Conservation (phyloP, 2,329 filamentous ascomycete genomes). For the Paecilomyces variotii region DNA sequence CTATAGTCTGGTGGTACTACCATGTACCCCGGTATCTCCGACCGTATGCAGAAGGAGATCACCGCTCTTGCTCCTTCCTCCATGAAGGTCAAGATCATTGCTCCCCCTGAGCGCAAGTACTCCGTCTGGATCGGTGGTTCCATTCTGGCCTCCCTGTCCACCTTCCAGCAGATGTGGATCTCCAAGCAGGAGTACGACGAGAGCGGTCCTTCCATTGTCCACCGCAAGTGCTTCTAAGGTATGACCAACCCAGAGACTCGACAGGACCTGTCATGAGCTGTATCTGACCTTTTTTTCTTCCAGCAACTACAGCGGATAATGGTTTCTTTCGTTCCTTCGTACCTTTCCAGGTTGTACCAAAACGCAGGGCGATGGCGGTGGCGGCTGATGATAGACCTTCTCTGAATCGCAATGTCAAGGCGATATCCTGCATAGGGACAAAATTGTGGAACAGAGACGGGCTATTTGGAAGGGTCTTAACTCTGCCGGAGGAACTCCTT, state of each 20-base stretch:
- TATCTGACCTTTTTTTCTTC: not conserved
- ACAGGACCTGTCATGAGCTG: not conserved
- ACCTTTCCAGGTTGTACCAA: slow-evolving; percentile 34
- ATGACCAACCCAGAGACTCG: slow-evolving; percentile 2
- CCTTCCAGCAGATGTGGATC: slow-evolving; percentile 99
- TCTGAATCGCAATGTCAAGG: slow-evolving; percentile 33
- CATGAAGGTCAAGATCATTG: slow-evolving; percentile 99
- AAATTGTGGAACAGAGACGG: slow-evolving; percentile 33
- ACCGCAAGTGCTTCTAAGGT: slow-evolving; percentile 99
- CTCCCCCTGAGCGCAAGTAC: slow-evolving; percentile 99
- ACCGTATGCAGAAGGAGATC: slow-evolving; percentile 99
- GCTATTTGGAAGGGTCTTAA: slow-evolving; percentile 16
- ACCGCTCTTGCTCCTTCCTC: slow-evolving; percentile 97
- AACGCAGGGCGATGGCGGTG: slow-evolving; percentile 30
- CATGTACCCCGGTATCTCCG: slow-evolving; percentile 99
- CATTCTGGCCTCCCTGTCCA: slow-evolving; percentile 97
- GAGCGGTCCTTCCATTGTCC: slow-evolving; percentile 97
- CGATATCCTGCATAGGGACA: slow-evolving; percentile 33
- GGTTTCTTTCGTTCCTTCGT: slow-evolving; percentile 29
- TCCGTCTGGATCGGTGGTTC: slow-evolving; percentile 99
- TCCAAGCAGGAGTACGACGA: slow-evolving; percentile 99
- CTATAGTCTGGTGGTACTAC: slow-evolving; percentile 96
- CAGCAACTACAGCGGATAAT: slow-evolving; percentile 10
- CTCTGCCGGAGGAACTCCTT: slow-evolving; percentile 11
- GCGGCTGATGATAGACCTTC: slow-evolving; percentile 27